Evolutionary conservation across 768 basidiomycete genomes (phyloP).

Genomic region (Candolleomyces eurysporus): DNA sequence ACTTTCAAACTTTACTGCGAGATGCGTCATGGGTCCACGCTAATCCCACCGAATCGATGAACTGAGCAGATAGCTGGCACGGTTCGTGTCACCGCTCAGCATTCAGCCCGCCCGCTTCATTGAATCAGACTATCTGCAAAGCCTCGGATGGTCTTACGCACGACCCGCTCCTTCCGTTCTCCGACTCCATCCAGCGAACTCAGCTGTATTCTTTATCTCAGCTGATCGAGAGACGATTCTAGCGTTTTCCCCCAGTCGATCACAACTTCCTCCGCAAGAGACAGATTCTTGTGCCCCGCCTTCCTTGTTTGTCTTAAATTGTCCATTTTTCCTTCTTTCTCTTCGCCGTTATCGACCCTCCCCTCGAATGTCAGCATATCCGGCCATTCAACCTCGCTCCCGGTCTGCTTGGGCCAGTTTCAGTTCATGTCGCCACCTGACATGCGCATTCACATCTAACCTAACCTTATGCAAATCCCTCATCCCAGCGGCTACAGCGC

Average conservation of each 20-base stretch:
- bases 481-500: not conserved
- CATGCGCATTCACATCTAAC: not conserved
- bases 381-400: not conserved
- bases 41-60: conserved; percentile 4
- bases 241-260: not conserved
- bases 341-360: not conserved
- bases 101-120: not conserved
- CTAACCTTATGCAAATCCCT: conserved; percentile 2
- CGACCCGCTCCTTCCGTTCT: too few species aligned
- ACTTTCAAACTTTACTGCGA: not conserved
- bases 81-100: not conserved
- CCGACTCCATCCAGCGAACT: not conserved
- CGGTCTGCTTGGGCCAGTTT: not conserved
- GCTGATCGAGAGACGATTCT: conserved; percentile 1
- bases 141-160: too few species aligned
- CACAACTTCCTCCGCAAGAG: conserved; percentile 3
- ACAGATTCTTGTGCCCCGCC: not conserved
- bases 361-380: not conserved
- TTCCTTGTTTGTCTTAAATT: conserved; percentile 5
- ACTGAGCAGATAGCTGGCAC: not conserved
- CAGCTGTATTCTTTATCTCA: not conserved
- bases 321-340: not conserved
- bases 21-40: conserved; percentile 1
- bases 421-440: not conserved
- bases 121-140: not conserved